These are phyloP conservation scores for Senecio squalidus DNA, from an alignment of 140 eudicot genomes.

Conservation along the genomic window DNA sequence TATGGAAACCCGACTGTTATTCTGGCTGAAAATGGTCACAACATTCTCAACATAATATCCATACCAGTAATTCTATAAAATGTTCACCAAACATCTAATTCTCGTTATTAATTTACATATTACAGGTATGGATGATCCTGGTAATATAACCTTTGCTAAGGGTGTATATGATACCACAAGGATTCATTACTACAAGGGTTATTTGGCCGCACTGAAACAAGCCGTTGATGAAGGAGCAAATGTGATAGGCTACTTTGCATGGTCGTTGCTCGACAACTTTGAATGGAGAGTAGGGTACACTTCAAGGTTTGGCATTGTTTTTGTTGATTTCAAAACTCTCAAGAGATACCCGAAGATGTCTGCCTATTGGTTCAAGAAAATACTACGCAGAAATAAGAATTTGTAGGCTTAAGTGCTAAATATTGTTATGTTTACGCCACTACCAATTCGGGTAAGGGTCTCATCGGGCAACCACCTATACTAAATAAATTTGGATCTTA, in stretches of 20 bases:
- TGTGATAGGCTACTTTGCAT: constrained; percentile 81
- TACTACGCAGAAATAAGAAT: constrained; percentile 40
- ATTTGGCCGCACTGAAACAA: constrained; percentile 58
- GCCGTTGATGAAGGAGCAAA: constrained; percentile 77
- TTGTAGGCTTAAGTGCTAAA: too few relatives aligned
- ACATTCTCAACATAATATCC: not conserved
- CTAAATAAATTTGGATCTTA: too few relatives aligned
- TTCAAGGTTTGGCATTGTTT: constrained; percentile 84
- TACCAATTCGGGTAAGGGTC: too few relatives aligned
- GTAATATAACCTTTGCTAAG: constrained; percentile 54
- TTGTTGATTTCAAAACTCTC: constrained; percentile 72
- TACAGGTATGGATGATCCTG: constrained; percentile 91
- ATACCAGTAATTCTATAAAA: too few relatives aligned
- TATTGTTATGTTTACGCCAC: too few relatives aligned
- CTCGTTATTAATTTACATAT: not conserved
- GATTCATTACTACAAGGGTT: constrained; percentile 68
- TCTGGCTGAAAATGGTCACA: constrained; percentile 74
- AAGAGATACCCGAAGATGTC: constrained; percentile 89
- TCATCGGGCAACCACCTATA: too few relatives aligned
- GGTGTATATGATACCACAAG: constrained; percentile 56
- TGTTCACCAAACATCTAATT: not conserved
- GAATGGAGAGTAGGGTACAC: constrained; percentile 94
- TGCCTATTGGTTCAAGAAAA: constrained; percentile 77
- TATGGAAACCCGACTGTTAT: constrained; percentile 81
- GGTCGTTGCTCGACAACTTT: constrained; percentile 88